Evolutionary conservation across 2,329 filamentous ascomycete genomes (phyloP), one percentile per base, ranked within the genome.

Genomic region (Exophiala xenobiotica): DNA sequence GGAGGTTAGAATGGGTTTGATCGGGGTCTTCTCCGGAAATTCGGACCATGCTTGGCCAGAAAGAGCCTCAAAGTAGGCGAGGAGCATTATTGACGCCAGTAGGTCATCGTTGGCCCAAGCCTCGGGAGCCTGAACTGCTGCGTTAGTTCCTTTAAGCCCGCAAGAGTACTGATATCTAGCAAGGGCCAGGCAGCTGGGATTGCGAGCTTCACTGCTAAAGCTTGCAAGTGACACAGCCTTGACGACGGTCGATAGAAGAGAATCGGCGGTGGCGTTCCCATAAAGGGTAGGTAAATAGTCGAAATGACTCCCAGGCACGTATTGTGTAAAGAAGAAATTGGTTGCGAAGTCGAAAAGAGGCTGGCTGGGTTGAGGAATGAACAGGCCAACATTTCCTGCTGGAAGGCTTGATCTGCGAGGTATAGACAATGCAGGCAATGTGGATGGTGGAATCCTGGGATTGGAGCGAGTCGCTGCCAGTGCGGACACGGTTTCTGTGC

Each of bases 61-160:
- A 11, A 53, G 46, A 11, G 51, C 43, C 33, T 53, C 51, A 22
- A 48, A 53, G n/a, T 48, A 46, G 14, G 51, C 45, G 16, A 53
- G 51, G 11, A 53, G 46, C 26, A 53, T 19, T 14, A 53, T 33
- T 4, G 51, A 39, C 14, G 46, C 51, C 18, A 53, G 22, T 3
- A 45, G 33, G 5, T 22, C 46, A 24, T 53, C 51, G 12, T 49
- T 16, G n/a, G 6, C 29, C 16, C 35, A 47, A 12, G 45, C 29
- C n/a, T 35, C 6, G 14, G 39, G 29, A 19, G 26, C 20, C 9
- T 35, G 46, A n/a, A 53, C 46, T 4, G 51, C 46, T 12, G n/a
- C 12, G 18, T 53, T 53, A 9, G 51, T 49, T 6, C 35, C 24
- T n/a, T 41, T 23, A 16, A 53, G 38, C 29, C 38, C 44, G 11